Percentiles rank a stretch among this genome's conserved stretches.
Conservation (phyloP, 2,329 filamentous ascomycete species). For the Colletotrichum abscissum region DNA sequence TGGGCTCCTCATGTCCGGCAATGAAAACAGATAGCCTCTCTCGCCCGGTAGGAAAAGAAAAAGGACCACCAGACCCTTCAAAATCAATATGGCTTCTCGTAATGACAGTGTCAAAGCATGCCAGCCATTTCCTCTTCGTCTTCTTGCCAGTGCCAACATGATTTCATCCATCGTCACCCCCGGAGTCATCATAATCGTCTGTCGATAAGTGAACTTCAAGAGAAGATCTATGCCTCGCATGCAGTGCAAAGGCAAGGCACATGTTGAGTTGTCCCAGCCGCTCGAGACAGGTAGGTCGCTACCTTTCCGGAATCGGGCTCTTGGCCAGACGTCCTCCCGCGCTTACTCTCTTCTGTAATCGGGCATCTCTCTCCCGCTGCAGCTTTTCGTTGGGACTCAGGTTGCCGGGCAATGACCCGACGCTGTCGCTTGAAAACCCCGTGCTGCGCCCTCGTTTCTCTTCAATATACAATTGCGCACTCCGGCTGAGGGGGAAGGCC, state of each 20-base stretch:
- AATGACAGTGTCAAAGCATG: constrained; percentile 24
- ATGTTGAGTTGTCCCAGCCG: constrained; percentile 25
- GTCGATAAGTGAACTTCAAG: constrained; percentile 1
- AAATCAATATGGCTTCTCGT: background rate
- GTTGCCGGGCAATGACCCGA: constrained; percentile 68
- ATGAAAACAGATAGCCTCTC: background rate
- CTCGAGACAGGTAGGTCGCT: constrained; percentile 52
- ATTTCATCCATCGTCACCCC: constrained; percentile 14
- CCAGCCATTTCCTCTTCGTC: constrained; percentile 7
- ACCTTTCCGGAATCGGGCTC: constrained; percentile 71
- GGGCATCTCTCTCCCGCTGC: constrained; percentile 73
- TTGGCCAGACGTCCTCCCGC: constrained; percentile 79
- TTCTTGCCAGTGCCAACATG: constrained; percentile 6
- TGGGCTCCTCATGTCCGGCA: background rate
- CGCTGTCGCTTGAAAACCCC: constrained; percentile 64
- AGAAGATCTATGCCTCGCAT: constrained; percentile 19
- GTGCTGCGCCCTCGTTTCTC: constrained; percentile 71
- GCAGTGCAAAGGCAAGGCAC: constrained; percentile 28
- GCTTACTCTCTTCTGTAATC: constrained; percentile 82
- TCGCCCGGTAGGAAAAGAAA: background rate
- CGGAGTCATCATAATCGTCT: constrained; percentile 19
- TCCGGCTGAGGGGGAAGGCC: constrained; percentile 84
- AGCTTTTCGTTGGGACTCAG: constrained; percentile 59
- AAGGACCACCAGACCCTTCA: background rate
- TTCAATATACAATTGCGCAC: constrained; percentile 86